A percentile compares a stretch with the other conserved stretches of the same genome.
phyloP scores from a whole-genome alignment of 2,329 filamentous ascomycete genomes.

The Orbilia oligospora region DNA sequence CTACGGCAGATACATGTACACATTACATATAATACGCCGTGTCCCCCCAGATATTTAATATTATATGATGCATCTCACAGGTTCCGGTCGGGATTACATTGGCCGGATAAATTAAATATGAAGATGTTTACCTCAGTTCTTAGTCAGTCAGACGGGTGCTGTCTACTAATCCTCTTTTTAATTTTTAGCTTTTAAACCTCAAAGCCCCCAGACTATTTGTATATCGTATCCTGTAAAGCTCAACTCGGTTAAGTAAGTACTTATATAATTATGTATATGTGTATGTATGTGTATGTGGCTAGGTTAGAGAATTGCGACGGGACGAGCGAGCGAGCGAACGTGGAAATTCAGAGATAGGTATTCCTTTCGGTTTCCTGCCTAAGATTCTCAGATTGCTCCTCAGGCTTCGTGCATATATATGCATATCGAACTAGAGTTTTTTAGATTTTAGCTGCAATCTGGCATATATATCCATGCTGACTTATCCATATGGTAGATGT shows the following conservation, averaged over 20 bases:
- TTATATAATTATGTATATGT: too few relatives aligned
- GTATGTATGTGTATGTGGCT: not conserved
- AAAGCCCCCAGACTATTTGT: not conserved
- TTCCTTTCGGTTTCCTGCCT: slow-evolving; percentile 24
- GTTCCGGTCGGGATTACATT: slow-evolving; percentile 24
- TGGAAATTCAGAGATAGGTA: slow-evolving; percentile 8
- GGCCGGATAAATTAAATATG: slow-evolving; percentile 54
- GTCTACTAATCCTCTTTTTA: not conserved
- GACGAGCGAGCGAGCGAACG: slow-evolving; percentile 33
- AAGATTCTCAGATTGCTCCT: not conserved
- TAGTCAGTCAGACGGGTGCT: slow-evolving; percentile 27
- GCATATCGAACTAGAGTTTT: too few relatives aligned
- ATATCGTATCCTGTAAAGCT: not conserved
- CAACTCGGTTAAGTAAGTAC: slow-evolving; percentile 9
- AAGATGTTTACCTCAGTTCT: slow-evolving; percentile 47
- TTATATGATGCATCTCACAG: slow-evolving; percentile 6
- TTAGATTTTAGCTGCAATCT: slow-evolving; percentile 15
- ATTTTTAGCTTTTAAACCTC: slow-evolving; percentile 18
- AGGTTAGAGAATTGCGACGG: slow-evolving; percentile 36
- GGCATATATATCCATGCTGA: slow-evolving; percentile 8
- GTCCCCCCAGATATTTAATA: too few relatives aligned
- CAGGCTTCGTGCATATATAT: slow-evolving; percentile 8
- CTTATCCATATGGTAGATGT: too few relatives aligned
- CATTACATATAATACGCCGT: too few relatives aligned
- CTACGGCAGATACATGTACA: slow-evolving; percentile 2